These are phyloP conservation scores for Saccharomycopsis sp. DNA, from an alignment of 805 yeast species.

Conservation along the genomic window DNA sequence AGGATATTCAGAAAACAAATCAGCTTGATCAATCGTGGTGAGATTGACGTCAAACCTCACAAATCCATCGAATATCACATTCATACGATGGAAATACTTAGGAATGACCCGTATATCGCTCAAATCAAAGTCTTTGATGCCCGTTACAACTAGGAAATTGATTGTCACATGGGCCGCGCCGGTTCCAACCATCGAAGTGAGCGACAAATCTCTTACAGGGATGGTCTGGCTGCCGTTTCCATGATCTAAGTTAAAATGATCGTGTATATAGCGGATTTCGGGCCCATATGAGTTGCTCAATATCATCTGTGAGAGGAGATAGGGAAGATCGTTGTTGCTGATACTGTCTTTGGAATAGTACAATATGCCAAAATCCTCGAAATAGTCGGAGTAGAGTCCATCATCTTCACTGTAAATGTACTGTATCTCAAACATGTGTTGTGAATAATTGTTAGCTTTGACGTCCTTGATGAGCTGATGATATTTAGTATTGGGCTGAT, in stretches of 20 bases:
- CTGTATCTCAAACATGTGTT: slow-evolving; percentile 29
- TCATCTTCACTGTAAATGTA: slow-evolving; percentile 36
- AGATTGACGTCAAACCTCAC: slow-evolving; percentile 1
- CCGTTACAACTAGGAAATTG: slow-evolving; percentile 1
- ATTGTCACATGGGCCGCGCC: background rate
- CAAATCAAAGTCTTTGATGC: background rate
- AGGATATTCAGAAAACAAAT: background rate
- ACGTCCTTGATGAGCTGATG: slow-evolving; percentile 22
- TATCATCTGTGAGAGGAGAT: slow-evolving; percentile 47
- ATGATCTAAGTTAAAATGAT: slow-evolving; percentile 2
- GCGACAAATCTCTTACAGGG: background rate
- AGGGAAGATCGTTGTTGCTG: slow-evolving; percentile 56
- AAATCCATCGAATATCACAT: background rate
- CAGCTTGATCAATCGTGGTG: background rate
- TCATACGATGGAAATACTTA: background rate
- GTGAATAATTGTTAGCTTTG: slow-evolving; percentile 12
- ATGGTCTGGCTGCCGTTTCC: slow-evolving; percentile 9
- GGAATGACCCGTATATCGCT: background rate
- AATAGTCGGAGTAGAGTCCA: slow-evolving; percentile 39
- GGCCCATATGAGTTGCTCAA: slow-evolving; percentile 39
- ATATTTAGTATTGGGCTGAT: background rate
- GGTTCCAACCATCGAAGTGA: background rate
- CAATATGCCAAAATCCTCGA: slow-evolving; percentile 34
- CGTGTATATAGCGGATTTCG: slow-evolving; percentile 29
- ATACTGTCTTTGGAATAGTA: slow-evolving; percentile 39